Evolutionary conservation across 2,329 filamentous ascomycete genomes (phyloP).

Genomic region (Fusarium circinatum): DNA sequence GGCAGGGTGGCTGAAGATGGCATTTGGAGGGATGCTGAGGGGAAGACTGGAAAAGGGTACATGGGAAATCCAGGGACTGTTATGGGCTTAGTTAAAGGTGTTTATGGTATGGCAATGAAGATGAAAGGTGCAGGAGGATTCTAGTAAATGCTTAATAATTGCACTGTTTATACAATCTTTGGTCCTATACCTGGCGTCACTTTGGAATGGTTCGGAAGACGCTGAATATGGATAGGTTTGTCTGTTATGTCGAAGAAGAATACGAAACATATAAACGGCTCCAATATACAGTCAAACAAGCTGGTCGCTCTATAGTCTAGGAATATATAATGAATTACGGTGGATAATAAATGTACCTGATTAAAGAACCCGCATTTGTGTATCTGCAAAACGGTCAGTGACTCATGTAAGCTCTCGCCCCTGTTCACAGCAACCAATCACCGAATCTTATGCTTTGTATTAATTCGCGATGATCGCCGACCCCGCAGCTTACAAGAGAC

Average conservation of each 20-base stretch:
- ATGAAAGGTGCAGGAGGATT: slow-evolving; percentile 19
- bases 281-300: rapidly evolving
- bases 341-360: not conserved
- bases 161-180: too few species aligned
- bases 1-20: slow-evolving; percentile 52
- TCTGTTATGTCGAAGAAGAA: not conserved
- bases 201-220: not conserved
- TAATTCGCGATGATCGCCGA: rapidly evolving
- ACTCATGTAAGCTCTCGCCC: not conserved
- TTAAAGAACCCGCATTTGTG: not conserved
- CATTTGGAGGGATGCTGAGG: slow-evolving; percentile 29
- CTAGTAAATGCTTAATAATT: not conserved
- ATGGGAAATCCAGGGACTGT: slow-evolving; percentile 31
- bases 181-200: not conserved
- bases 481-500: not conserved
- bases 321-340: rapidly evolving
- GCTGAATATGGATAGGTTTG: not conserved
- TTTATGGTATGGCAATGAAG: slow-evolving; percentile 24
- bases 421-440: not conserved
- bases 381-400: not conserved
- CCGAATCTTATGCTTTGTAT: not conserved
- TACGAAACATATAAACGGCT: not conserved
- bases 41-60: slow-evolving; percentile 26
- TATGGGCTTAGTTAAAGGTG: slow-evolving; percentile 22
- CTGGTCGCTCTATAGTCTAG: rapidly evolving